These are phyloP conservation scores for Phellopilus nigrolimitatus DNA, from an alignment of 1,284 basidiomycete species.

Conservation along the genomic window DNA sequence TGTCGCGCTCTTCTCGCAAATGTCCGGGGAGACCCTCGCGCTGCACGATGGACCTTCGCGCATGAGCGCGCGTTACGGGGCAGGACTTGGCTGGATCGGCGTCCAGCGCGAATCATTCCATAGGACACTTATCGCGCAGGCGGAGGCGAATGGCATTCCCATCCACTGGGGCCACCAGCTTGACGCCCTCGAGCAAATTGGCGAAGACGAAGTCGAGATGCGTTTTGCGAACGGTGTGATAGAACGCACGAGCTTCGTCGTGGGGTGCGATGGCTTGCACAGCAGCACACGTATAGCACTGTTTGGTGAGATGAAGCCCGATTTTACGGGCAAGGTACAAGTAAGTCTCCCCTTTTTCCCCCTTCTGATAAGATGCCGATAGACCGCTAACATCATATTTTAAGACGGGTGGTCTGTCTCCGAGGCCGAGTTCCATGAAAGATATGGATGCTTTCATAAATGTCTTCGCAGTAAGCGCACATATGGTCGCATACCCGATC, in stretches of 20 bases:
- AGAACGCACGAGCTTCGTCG: conserved; percentile 37
- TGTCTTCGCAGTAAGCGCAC: conserved; percentile 34
- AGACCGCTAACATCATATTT: neutral
- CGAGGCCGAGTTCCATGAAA: conserved; percentile 26
- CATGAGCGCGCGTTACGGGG: conserved; percentile 22
- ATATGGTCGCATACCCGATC: conserved; percentile 38
- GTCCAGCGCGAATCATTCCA: conserved; percentile 34
- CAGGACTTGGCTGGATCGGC: conserved; percentile 29
- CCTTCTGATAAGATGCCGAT: neutral
- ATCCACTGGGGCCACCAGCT: conserved; percentile 37
- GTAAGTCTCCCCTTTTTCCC: conserved; percentile 24
- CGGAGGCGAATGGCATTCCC: conserved; percentile 32
- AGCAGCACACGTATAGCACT: conserved; percentile 36
- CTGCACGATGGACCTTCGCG: conserved; percentile 27
- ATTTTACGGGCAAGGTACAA: conserved; percentile 40
- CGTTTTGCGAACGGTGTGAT: conserved; percentile 35
- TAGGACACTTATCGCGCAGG: conserved; percentile 31
- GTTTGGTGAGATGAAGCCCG: conserved; percentile 37
- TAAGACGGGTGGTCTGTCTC: conserved; percentile 35
- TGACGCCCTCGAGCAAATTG: conserved; percentile 30
- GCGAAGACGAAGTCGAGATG: conserved; percentile 32
- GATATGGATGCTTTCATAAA: conserved; percentile 29
- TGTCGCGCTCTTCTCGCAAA: conserved; percentile 28
- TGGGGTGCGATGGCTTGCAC: conserved; percentile 46
- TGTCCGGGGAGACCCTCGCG: conserved; percentile 31